Base-by-base conservation (phyloP, 129 eudicot species). In the Saussurea involucrata region DNA sequence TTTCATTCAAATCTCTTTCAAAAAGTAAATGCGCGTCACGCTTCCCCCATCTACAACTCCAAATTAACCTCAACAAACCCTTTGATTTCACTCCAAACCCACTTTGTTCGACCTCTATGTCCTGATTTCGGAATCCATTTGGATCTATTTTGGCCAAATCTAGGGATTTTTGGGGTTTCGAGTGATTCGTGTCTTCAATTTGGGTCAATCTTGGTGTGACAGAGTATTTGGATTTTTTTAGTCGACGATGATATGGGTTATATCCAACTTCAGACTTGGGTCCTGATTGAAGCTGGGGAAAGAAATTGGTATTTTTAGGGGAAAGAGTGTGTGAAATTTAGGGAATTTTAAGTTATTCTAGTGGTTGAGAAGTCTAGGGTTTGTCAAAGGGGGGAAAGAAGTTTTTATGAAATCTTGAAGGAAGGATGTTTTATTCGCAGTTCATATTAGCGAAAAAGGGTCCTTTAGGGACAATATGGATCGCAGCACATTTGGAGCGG, bases 361-460 rank as follows among this genome's bases (percentile, higher is more conserved):
- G 53, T 25, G 42, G 49, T 44, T 42, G 66, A 24, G 10, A 61
- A 74, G 28, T 63, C 77, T 49, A 73, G 83, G 70, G 83, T 78
- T 69, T 76, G 46, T 70, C 17, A 44, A 66, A n/a, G 34, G 66
- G 65, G 32, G 13, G 57, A 31, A 74, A 24, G 13, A 24, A 24
- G 24, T 20, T 71, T 85, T 81, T 81, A 85, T 76, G 87, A 78
- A 66, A 63, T 37, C 40, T 55, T 75, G 66, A 72, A 33, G 79
- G 70, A 79, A 69, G 69, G 20, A 94, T 94, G 98, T 94, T 94
- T 76, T 94, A 94, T 75, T 94, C 98, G 11, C 97, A 94, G 84
- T 91, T 91, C 72, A 91, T 94, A 80, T 86, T 94, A 82, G 98
- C 98, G 24, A 94, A 91, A 69, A 94, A 94, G 85, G 98, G 98